Percentiles rank a stretch among this genome's conserved stretches.
These are phyloP conservation scores for Aspergillus nanangensis DNA, from an alignment of 495 filamentous ascomycete genomes.

Conservation along the genomic window DNA sequence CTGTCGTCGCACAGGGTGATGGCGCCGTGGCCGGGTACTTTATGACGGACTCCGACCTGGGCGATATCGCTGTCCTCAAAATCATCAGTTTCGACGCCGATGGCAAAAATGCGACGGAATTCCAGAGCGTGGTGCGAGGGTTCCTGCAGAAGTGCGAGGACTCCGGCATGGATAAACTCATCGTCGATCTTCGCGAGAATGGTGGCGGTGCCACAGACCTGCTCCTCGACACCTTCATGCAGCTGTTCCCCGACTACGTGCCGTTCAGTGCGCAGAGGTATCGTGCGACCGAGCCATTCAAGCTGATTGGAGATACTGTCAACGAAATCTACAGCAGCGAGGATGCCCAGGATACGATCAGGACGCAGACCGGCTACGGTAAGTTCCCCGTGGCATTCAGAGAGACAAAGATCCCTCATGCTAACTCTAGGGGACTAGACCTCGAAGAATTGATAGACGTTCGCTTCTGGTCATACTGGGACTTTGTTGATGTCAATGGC, in stretches of 20 bases:
- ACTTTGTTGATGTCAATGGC: conserved; percentile 4
- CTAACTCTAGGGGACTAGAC: no score
- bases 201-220: conserved; percentile 34
- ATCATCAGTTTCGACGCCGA: conserved; percentile 44
- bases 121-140: conserved; percentile 29
- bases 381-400: no score
- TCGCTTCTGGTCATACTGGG: conserved; percentile 3
- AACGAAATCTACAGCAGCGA: neutral
- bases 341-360: neutral
- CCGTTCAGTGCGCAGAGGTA: conserved; percentile 41
- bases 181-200: conserved; percentile 51
- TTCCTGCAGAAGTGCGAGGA: conserved; percentile 36
- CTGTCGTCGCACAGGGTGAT: conserved; percentile 2
- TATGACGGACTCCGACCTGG: conserved; percentile 10
- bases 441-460: no score
- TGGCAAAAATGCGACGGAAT: conserved; percentile 18
- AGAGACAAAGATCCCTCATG: no score
- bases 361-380: neutral
- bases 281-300: conserved; percentile 33
- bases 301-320: conserved; percentile 34
- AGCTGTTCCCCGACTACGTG: conserved; percentile 45
- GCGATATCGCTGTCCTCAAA: conserved; percentile 42
- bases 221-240: conserved; percentile 45
- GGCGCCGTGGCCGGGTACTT: conserved; percentile 36
- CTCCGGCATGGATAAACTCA: conserved; percentile 35